Evolutionary conservation across 1,139 yeast genomes (phyloP).

Genomic region (Scheffersomyces insectosa): DNA sequence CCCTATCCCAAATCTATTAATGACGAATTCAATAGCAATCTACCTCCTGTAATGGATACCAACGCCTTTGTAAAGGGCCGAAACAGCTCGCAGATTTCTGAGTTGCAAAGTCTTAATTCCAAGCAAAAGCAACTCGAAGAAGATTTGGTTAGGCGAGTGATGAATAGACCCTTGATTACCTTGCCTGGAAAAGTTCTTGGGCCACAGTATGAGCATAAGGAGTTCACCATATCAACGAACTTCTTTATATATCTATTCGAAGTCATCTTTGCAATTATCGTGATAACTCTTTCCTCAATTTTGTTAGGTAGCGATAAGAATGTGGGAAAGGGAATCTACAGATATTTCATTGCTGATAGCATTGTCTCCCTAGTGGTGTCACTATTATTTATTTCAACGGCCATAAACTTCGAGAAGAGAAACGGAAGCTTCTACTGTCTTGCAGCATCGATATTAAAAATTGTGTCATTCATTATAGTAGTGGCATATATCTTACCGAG

Average conservation of each 20-base stretch:
- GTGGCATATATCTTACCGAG: constrained; percentile 27
- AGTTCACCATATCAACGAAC: constrained; percentile 28
- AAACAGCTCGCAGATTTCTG: constrained; percentile 4
- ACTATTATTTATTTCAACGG: constrained; percentile 33
- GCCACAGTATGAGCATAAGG: constrained; percentile 16
- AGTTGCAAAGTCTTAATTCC: constrained; percentile 22
- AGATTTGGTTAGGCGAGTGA: constrained; percentile 33
- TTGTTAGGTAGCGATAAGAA: constrained; percentile 25
- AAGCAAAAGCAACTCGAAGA: constrained; percentile 29
- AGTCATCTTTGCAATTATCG: constrained; percentile 32
- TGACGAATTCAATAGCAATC: constrained; percentile 9
- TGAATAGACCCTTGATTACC: constrained; percentile 36
- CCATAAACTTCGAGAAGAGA: constrained; percentile 41
- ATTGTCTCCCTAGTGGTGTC: constrained; percentile 36
- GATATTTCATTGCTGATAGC: constrained; percentile 42
- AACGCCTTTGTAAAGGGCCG: constrained; percentile 10
- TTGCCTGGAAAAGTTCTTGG: constrained; percentile 14
- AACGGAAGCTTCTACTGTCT: constrained; percentile 47
- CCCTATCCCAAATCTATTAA: constrained; percentile 9
- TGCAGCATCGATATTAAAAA: constrained; percentile 31
- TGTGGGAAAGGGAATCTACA: constrained; percentile 28
- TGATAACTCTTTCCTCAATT: constrained; percentile 32
- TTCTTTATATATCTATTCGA: constrained; percentile 38
- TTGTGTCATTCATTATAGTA: constrained; percentile 36
- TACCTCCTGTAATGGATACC: constrained; percentile 22